Base-by-base conservation (phyloP, 306 rosid species). In the Dryas alaskensis region DNA sequence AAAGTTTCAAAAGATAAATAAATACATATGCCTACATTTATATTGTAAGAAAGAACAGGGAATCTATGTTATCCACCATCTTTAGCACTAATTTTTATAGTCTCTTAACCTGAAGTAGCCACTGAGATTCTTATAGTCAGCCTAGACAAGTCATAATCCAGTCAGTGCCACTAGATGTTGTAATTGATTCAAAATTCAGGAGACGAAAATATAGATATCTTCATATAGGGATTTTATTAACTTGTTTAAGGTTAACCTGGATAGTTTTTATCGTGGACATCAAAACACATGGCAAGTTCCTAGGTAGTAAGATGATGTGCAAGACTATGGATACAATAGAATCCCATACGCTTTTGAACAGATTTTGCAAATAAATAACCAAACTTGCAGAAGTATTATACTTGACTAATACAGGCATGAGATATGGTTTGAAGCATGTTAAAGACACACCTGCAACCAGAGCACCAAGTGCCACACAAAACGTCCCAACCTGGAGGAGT, bases 401-500 rank as follows among this genome's bases (percentile, higher is more conserved):
- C 27, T 4, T 14, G 50, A 63, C 14, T 69, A 58, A 51, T 25
- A 27, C n/a, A 60, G 8, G 50, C 17, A 69, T 14, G 27, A 43
- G 9, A 70, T 3, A 43, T 45, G 4, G 16, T 62, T 22, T 37
- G 0, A 48, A 5, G 42, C 74, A 42, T 31, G 66, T n/a, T 46
- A 8, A 60, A 45, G 60, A 65, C 65, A 47, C 82, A 95, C 99
- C 99, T 79, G 99, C 90, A 76, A 95, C 81, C 67, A 95, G 87
- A 81, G 99, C 98, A 63, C 99, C 99, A 57, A 95, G 78, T 60
- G 84, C 97, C 78, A 87, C 78, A 81, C 98, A 92, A 85, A 95
- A 95, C 62, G 99, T 84, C 76, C 99, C 99, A 78, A 95, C 99
- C 90, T 95, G 98, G 65, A 95, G 96, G 74, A 95, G 99, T 81